Conservation (phyloP, 73 alveolate genomes). For the Paramecium pentaurelia region DNA sequence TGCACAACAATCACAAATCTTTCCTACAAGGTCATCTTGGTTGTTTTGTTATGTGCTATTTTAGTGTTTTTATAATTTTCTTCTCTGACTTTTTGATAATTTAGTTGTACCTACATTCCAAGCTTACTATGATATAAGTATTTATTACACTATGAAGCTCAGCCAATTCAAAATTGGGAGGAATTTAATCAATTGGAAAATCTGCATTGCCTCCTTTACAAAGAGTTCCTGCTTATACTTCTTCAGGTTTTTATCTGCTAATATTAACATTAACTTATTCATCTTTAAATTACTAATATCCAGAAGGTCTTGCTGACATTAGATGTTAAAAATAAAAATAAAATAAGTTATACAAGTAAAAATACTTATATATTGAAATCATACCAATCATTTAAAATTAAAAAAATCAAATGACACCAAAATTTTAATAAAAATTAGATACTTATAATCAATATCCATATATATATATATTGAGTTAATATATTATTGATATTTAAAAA, state of each 20-base stretch:
- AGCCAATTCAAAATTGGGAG: not conserved
- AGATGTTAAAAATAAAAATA: not conserved
- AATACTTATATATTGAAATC: not conserved
- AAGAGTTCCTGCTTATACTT: not conserved
- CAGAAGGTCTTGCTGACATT: not conserved
- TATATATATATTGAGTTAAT: too few relatives aligned
- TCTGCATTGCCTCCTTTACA: not conserved
- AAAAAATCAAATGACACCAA: not conserved
- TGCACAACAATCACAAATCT: not conserved
- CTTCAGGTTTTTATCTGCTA: not conserved
- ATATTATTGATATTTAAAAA: too few relatives aligned
- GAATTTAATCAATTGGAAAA: not conserved
- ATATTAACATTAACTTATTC: not conserved
- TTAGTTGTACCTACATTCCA: slow-evolving; percentile 12
- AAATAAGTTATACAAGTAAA: not conserved
- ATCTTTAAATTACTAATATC: not conserved
- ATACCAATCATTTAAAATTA: not conserved
- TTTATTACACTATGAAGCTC: not conserved
- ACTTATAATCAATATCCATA: not conserved
- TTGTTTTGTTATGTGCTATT: not conserved
- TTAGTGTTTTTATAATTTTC: not conserved
- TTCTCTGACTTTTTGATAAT: not conserved
- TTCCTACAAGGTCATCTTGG: not conserved
- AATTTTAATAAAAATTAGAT: too few relatives aligned
- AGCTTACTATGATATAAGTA: not conserved